Percentiles rank a stretch among this genome's conserved stretches.
Evolutionary conservation across 2,329 filamentous ascomycete species (phyloP).

Genomic region (Phaeosphaeria sp.): DNA sequence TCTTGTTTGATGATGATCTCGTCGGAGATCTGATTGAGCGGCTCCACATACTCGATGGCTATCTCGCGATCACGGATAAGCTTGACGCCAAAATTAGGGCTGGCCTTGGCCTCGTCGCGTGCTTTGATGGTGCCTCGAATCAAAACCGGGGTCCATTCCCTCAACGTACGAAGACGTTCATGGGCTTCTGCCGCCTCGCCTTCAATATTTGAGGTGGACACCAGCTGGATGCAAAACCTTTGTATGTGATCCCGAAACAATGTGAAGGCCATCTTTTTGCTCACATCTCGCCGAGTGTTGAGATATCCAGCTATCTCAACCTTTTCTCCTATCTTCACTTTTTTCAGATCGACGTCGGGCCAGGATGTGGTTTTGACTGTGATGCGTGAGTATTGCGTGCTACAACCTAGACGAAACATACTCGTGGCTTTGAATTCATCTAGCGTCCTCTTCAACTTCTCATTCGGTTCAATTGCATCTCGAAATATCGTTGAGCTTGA

Average conservation of each 20-base stretch:
- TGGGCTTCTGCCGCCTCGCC: slow-evolving; percentile 37
- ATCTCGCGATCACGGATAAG: slow-evolving; percentile 62
- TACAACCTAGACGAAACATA: slow-evolving; percentile 18
- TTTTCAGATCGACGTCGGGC: slow-evolving; percentile 17
- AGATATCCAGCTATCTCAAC: slow-evolving; percentile 67
- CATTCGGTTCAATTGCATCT: slow-evolving; percentile 16
- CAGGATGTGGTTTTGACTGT: slow-evolving; percentile 20
- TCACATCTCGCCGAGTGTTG: slow-evolving; percentile 70
- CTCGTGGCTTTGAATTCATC: slow-evolving; percentile 41
- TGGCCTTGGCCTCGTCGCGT: slow-evolving; percentile 47
- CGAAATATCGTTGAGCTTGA: slow-evolving; percentile 5
- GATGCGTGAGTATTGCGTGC: slow-evolving; percentile 9
- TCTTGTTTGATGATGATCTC: slow-evolving; percentile 79
- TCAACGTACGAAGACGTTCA: slow-evolving; percentile 52
- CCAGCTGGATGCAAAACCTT: slow-evolving; percentile 56
- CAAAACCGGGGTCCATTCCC: slow-evolving; percentile 62
- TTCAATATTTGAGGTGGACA: slow-evolving; percentile 51
- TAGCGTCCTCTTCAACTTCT: slow-evolving; percentile 30
- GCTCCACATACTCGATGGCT: slow-evolving; percentile 66
- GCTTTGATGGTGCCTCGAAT: slow-evolving; percentile 58
- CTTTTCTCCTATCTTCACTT: background rate
- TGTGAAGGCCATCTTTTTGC: slow-evolving; percentile 74
- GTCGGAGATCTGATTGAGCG: slow-evolving; percentile 75
- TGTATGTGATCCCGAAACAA: slow-evolving; percentile 59
- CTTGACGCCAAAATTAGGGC: slow-evolving; percentile 38